Evolutionary conservation across 441 rosid genomes (phyloP), one percentile per base, ranked within the genome.

Genomic region (Gossypium schwendimanii): DNA sequence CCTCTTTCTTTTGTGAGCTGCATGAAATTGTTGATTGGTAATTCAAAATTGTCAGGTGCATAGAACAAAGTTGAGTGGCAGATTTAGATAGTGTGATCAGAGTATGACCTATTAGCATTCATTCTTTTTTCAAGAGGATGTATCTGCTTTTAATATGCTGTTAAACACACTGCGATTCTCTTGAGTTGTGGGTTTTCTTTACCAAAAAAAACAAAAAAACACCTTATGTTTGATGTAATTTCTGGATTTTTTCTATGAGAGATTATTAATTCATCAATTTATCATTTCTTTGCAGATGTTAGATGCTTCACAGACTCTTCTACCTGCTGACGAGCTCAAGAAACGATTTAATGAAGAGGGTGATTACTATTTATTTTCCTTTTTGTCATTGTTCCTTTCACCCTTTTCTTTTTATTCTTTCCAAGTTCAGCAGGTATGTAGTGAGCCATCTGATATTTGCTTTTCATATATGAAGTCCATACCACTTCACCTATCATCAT

Each of bases 331-430:
- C 0, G 91, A 89, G 78, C 89, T 93, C 53, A 88, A 85, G 83
- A 88, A 91, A 84, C 83, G 82, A 76, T 87, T 88, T 83, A 89
- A 88, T 59, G 83, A 85, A 79, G 96, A 85, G 82, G 97, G 98
- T 91, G 71, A 75, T 71, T 44, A 77, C 55, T 45, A 24, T 57
- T 31, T 75, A 10, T 76, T 39, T 68, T 47, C 28, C 52, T 64
- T 62, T 41, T 23, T 47, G 7, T 75, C 63, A 44, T 18, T 63
- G 18, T 67, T 73, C 69, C 21, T 54, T 59, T 57, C 12, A 10
- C 17, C 65, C 14, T 4, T 73, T 41, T 33, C 24, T 36, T 53
- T 45, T 62, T 33, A 61, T 5, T 1, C n/a, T 33, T 55, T 20
- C n/a, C 11, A 11, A 70, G 20, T 41, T 44, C 74, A 5, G 69